Conservation (phyloP, 495 filamentous ascomycete genomes). For the Xylaria grammica region DNA sequence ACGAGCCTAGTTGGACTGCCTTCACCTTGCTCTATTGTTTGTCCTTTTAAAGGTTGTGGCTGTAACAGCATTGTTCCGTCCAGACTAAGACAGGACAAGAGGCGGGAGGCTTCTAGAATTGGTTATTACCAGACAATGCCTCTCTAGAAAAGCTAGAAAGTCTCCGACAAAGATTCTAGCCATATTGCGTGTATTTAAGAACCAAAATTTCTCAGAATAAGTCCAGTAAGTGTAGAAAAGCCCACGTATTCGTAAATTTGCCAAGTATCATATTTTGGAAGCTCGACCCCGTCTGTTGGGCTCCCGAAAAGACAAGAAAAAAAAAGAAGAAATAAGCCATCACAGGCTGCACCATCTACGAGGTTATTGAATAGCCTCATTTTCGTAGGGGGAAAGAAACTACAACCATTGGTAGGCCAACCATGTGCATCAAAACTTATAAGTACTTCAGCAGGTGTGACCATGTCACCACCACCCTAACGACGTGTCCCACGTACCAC, state of each 20-base stretch:
- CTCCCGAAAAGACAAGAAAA: conserved; percentile 7
- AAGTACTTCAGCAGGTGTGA: conserved; percentile 31
- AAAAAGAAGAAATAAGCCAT: conserved; percentile 1
- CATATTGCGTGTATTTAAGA: background rate
- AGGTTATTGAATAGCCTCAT: conserved; percentile 1
- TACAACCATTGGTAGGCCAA: background rate
- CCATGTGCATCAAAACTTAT: conserved; percentile 31
- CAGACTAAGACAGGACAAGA: background rate
- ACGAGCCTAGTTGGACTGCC: too few species aligned
- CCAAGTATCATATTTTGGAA: conserved; percentile 13
- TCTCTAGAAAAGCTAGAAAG: background rate
- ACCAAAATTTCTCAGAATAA: background rate
- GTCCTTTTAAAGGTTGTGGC: too few species aligned
- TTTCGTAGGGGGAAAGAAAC: background rate
- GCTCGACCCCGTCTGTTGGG: background rate
- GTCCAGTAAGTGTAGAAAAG: background rate
- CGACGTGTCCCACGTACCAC: conserved; percentile 32
- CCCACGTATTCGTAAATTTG: background rate
- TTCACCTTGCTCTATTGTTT: too few species aligned
- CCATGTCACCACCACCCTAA: conserved; percentile 28
- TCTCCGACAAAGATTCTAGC: background rate
- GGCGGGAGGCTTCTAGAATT: background rate
- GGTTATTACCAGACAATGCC: background rate
- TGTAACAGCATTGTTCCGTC: background rate
- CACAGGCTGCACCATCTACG: background rate